Base-by-base conservation (phyloP, 345 rosid species). In the Jatropha curcas region DNA sequence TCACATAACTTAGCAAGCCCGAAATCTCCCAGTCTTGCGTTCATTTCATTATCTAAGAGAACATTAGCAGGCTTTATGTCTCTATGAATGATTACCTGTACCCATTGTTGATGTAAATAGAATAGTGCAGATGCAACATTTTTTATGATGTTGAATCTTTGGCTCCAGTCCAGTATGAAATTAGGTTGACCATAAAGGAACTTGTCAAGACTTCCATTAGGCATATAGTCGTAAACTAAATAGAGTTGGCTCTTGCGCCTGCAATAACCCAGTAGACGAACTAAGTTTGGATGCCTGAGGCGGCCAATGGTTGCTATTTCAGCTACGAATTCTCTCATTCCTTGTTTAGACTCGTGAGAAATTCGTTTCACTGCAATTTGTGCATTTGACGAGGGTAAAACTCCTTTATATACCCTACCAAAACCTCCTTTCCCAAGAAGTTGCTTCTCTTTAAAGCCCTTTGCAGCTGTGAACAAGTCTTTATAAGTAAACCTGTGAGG, bases 351-450 rank as follows among this genome's bases (percentile, higher is more conserved):
- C 45, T 61, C 58, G 33, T 72, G 79, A 20, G 82, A 65, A 2
- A 82, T 68, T 2, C 79, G 50, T 62, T 76, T 83, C 12, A 83
- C 78, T 41, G 86, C 86, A 53, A 83, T 76, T 19, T 67, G 53
- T n/a, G 73, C 66, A 2, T 51, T 33, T 2, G 67, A 71, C 45
- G 73, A 67, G 28, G 73, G 68, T 45, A 80, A 73, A 24, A 60
- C 65, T 0, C 82, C 82, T 28, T 60, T 70, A 34, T 77, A 82
- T 51, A 80, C 84, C 64, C 74, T 76, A 59, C 87, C 87, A 60
- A 70, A 84, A 1, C 87, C 83, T 56, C 84, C 83, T 39, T 73
- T 76, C 3, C 87, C 79, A 24, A 81, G 51, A 55, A 84, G 60
- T 48, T 80, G 50, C 73, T 52, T 71, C 31, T 65, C 68, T 25